Base-by-base conservation (phyloP, 306 rosid genomes). In the Cercis canadensis region DNA sequence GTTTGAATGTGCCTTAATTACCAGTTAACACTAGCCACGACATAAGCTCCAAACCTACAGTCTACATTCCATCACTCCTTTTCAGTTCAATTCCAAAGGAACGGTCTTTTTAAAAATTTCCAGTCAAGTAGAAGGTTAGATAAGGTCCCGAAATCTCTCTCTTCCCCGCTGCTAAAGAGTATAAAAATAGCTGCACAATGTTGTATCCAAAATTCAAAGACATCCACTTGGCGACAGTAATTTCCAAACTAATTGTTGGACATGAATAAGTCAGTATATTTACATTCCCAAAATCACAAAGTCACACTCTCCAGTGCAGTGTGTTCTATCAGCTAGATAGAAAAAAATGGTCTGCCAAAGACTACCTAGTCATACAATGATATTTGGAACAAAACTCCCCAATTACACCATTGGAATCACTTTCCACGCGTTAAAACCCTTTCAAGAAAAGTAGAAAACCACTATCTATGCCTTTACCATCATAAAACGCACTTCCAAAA, bases 211-310 rank as follows among this genome's bases (percentile, higher is more conserved):
- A 6, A 52, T 19, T 50, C 2, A 16, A 36, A 52, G 46, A 32
- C n/a, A 46, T 47, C 15, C 6, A 11, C 37, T n/a, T 11, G 32
- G 18, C 10, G 12, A 51, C 4, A 52, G 41, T 41, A 51, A 62
- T 62, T 61, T 37, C 18, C 69, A 24, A 61, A 67, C 39, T 52
- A 36, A 6, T 7, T 18, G 62, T 37, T 15, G 51, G 21, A 51
- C 39, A 67, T 19, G 62, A 62, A 62, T 11, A 11, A 21, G 36
- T 36, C 40, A 13, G 19, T 4, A 43, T 43, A 43, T 67, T 8
- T 14, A 67, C 14, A 9, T 10, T 19, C 62, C 57, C 19, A 67
- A 53, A 67, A 51, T 53, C 51, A 12, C 13, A 67, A 53, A 67
- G 14, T n/a, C 51, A 53, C 12, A 11, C 16, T 45, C n/a, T n/a